phyloP scores from a whole-genome alignment of 1,284 basidiomycete species.

The Agaricales sp. region DNA sequence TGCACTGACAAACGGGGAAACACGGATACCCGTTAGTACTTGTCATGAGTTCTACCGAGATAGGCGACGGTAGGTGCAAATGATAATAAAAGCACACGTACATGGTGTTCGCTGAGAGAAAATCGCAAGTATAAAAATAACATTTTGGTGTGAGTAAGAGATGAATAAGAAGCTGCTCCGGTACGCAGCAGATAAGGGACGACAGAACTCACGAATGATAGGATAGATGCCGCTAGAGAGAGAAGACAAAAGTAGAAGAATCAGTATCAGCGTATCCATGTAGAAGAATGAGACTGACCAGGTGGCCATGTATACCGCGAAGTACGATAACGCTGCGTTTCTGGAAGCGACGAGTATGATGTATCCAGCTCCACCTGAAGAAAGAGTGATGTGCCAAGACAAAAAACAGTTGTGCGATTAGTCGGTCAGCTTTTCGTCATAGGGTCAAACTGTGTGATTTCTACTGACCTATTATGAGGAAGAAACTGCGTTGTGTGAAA shows the following conservation, averaged over 20 bases:
- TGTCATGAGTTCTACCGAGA: too few relatives aligned
- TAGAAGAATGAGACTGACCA: slow-evolving; percentile 26
- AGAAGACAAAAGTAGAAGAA: not conserved
- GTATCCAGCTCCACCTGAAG: slow-evolving; percentile 37
- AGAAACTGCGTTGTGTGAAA: too few relatives aligned
- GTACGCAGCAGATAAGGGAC: too few relatives aligned
- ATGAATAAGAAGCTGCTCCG: too few relatives aligned
- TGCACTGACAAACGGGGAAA: slow-evolving; percentile 26
- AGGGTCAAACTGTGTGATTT: too few relatives aligned
- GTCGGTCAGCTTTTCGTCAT: too few relatives aligned
- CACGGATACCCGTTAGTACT: not conserved
- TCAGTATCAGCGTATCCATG: not conserved
- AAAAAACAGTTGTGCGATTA: too few relatives aligned
- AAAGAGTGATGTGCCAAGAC: too few relatives aligned
- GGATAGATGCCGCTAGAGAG: slow-evolving; percentile 56
- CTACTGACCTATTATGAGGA: too few relatives aligned
- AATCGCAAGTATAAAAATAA: not conserved
- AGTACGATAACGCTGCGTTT: slow-evolving; percentile 55
- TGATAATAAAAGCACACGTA: slow-evolving; percentile 17
- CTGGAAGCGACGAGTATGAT: slow-evolving; percentile 56
- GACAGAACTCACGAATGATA: slow-evolving; percentile 44
- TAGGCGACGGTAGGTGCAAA: slow-evolving; percentile 9
- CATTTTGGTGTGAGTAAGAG: too few relatives aligned
- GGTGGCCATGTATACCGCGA: slow-evolving; percentile 61
- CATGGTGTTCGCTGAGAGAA: slow-evolving; percentile 51